phyloP scores from a whole-genome alignment of 2,329 filamentous ascomycete genomes.

The Thelonectria rubi region DNA sequence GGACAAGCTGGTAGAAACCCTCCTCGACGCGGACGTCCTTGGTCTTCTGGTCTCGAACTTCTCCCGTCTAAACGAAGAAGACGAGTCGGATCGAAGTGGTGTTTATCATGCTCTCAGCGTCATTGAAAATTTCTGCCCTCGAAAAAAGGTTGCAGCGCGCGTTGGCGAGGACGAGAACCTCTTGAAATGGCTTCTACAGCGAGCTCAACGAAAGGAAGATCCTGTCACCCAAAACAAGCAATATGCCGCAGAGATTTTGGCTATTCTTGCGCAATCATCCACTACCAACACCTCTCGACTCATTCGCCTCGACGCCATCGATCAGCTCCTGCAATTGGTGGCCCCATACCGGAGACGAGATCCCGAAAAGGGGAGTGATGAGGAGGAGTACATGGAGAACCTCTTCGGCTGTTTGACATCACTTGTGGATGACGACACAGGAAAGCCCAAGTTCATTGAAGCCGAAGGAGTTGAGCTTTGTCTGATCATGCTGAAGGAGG shows the following conservation, averaged over 20 bases:
- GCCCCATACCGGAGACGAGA: constrained; percentile 87
- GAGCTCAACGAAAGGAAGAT: constrained; percentile 75
- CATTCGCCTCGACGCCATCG: constrained; percentile 74
- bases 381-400: constrained; percentile 96
- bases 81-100: constrained; percentile 77
- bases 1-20: constrained; percentile 75
- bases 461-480: constrained; percentile 92
- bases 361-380: constrained; percentile 83
- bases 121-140: constrained; percentile 85
- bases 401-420: constrained; percentile 88
- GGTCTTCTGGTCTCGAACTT: constrained; percentile 82
- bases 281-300: constrained; percentile 70
- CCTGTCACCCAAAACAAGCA: constrained; percentile 89
- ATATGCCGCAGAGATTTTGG: constrained; percentile 90
- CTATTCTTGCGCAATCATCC: constrained; percentile 85
- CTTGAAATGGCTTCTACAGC: constrained; percentile 78
- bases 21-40: constrained; percentile 75
- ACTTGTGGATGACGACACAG: constrained; percentile 76
- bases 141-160: constrained; percentile 71
- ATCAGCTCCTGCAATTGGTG: constrained; percentile 82
- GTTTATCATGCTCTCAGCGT: constrained; percentile 87
- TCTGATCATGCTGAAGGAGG: constrained; percentile 90
- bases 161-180: constrained; percentile 76
- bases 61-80: constrained; percentile 78
- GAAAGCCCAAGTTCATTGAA: constrained; percentile 84